Base-by-base conservation (phyloP, 1,139 yeast species). In the Diutina neorugosa region DNA sequence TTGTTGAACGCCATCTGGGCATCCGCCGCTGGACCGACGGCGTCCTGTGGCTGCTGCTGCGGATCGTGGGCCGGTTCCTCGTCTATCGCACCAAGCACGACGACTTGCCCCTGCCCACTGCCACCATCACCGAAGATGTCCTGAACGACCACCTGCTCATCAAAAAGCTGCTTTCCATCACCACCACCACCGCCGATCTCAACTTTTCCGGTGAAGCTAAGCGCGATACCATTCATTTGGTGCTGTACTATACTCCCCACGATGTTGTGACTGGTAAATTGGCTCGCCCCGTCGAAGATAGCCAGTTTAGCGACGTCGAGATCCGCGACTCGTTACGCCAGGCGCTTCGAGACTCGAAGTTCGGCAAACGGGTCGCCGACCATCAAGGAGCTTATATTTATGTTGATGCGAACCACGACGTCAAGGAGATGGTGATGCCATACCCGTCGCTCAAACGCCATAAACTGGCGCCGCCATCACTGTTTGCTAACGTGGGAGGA, bases 1-100 rank as follows among this genome's bases (percentile, higher is more conserved):
- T 44, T 23, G 19, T 23, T 44, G 48, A 44, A 23, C 31, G 16
- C 19, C 48, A 23, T 12, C 48, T 44, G 48, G 25, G 25, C 12
- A 44, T 44, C 25, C 31, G 34, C 19, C 31, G 48, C 23, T 44
- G 48, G 48, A 44, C 48, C 34, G 48, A 44, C 16, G 48, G 48
- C 25, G 16, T 19, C 11, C 16, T 14, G 25, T 44, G 48, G 48
- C 48, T 44, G 48, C 25, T 25, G 25, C 48, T 44, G 48, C 16
- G 48, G 25, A 44, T 44, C 14, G 25, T 44, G 16, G 48, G 48
- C 25, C 31, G 34, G 25, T 44, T 44, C 19, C 31, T 44, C 9
- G 21, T 18, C n/a, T 42, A 42, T 6, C 46, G 46, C n/a, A 31
- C 37, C 37, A 31, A 31, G 37, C 37, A 11, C 16, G 37, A 31